Evolutionary conservation across 352 stramenopile genomes (phyloP), one percentile per base, ranked within the genome.

Genomic region (Pelagophyceae sp.): DNA sequence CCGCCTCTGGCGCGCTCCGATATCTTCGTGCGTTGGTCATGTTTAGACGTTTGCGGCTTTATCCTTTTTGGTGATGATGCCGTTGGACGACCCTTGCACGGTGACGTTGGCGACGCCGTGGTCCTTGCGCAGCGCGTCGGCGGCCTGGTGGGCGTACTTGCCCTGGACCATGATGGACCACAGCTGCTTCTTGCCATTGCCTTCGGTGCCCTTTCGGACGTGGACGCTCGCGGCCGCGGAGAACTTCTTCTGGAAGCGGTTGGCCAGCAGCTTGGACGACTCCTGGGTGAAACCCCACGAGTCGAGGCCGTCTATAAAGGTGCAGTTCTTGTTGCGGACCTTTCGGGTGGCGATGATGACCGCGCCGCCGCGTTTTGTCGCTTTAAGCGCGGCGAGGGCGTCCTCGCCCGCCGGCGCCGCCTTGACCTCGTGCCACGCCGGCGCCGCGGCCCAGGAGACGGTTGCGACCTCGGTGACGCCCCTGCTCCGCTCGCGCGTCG

Each of bases 251-350:
- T 19, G 35, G 37, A 74, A 58, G 67, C 5, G 23, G 27, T 33
- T 37, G 17, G 67, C 67, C 35, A 74, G 20, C 15, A 20, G 17
- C 27, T 58, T 50, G 35, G 20, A 3, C 2, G 6, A 1, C 2
- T n/a, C 6, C 25, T 74, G 5, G 67, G 19, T 25, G 67, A 54
- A 74, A n/a, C 67, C 67, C 67, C 67, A 74, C 15, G 35, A 27
- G 38, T 74, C 67, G 27, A 74, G 38, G 27, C 67, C 67, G 67
- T 74, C 67, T 11, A 74, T 37, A 31, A 74, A 74, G 35, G 67
- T 74, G 67, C 67, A 74, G 67, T 74, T 74, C 35, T 74, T 74
- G 67, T 74, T 54, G 35, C 67, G 67, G 20, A 74, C 67, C 35
- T 31, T 51, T 0, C 67, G 33, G 20, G 0, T 6, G 35, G 67